A percentile compares a stretch with the other conserved stretches of the same genome.
phyloP scores from a whole-genome alignment of 805 yeast species.

The Sugiyamaella mastotermitis region DNA sequence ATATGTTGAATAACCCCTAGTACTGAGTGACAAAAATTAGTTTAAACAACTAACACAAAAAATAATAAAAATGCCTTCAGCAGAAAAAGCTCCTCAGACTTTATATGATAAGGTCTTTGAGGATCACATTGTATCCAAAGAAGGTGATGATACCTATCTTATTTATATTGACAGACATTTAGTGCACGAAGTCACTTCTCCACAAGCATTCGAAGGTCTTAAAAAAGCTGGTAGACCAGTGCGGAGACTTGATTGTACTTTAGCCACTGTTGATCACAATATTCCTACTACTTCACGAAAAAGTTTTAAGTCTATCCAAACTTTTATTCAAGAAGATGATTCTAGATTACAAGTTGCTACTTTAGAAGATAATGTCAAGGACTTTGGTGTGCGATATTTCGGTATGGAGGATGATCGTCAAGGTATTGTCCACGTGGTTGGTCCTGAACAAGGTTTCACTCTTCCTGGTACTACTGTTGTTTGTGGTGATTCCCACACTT shows the following conservation, averaged over 20 bases:
- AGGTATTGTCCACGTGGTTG: constrained; percentile 97
- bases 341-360: constrained; percentile 90
- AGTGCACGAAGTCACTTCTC: constrained; percentile 98
- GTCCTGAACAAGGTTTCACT: constrained; percentile 99
- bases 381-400: constrained; percentile 82
- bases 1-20: too few relatives aligned
- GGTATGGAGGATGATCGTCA: constrained; percentile 95
- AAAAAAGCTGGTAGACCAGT: constrained; percentile 80
- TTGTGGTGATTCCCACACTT: constrained; percentile 98
- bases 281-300: constrained; percentile 91
- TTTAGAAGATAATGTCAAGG: constrained; percentile 85
- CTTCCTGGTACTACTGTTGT: constrained; percentile 98
- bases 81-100: constrained; percentile 36
- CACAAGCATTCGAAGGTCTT: constrained; percentile 97
- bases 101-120: constrained; percentile 94
- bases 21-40: background rate
- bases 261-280: constrained; percentile 95
- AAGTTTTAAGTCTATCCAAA: constrained; percentile 61
- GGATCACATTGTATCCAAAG: constrained; percentile 88
- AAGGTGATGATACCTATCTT: constrained; percentile 75
- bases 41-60: background rate
- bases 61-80: constrained; percentile 7
- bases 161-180: constrained; percentile 94
- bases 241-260: constrained; percentile 85
- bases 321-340: constrained; percentile 85